A percentile compares a stretch with the other conserved stretches of the same genome.
Evolutionary conservation across 495 filamentous ascomycete species (phyloP).

Genomic region (Aspergillus kassunensis): DNA sequence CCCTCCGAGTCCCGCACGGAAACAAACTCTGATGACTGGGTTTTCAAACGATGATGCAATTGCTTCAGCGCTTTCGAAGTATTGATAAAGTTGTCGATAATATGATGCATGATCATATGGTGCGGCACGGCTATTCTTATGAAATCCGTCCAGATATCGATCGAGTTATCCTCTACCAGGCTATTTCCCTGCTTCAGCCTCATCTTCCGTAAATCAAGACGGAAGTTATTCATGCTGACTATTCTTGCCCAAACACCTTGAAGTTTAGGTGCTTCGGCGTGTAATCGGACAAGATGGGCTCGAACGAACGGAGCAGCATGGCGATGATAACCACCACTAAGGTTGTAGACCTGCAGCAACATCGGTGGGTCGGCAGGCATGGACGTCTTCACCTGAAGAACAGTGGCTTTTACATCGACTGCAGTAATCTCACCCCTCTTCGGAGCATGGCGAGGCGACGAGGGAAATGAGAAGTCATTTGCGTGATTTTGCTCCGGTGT

Average conservation of each 20-base stretch:
- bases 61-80: constrained; percentile 82
- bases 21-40: constrained; percentile 80
- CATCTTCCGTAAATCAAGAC: constrained; percentile 73
- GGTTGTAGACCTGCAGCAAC: constrained; percentile 80
- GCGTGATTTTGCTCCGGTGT: constrained; percentile 2
- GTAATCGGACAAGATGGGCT: constrained; percentile 72
- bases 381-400: constrained; percentile 82
- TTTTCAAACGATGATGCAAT: constrained; percentile 85
- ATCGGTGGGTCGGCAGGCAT: constrained; percentile 83
- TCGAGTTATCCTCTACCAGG: constrained; percentile 68
- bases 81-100: constrained; percentile 90
- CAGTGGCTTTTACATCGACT: constrained; percentile 70
- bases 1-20: constrained; percentile 76
- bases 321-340: constrained; percentile 79
- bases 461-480: constrained; percentile 10
- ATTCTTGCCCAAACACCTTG: constrained; percentile 79
- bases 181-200: constrained; percentile 60
- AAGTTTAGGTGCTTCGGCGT: constrained; percentile 80
- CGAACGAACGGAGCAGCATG: constrained; percentile 77
- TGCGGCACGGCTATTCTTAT: constrained; percentile 90
- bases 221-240: constrained; percentile 72
- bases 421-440: constrained; percentile 64
- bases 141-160: constrained; percentile 81
- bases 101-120: constrained; percentile 82
- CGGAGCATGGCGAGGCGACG: constrained; percentile 28